Conservation (phyloP, 2,329 filamentous ascomycete genomes). For the Claviceps fusiformis region DNA sequence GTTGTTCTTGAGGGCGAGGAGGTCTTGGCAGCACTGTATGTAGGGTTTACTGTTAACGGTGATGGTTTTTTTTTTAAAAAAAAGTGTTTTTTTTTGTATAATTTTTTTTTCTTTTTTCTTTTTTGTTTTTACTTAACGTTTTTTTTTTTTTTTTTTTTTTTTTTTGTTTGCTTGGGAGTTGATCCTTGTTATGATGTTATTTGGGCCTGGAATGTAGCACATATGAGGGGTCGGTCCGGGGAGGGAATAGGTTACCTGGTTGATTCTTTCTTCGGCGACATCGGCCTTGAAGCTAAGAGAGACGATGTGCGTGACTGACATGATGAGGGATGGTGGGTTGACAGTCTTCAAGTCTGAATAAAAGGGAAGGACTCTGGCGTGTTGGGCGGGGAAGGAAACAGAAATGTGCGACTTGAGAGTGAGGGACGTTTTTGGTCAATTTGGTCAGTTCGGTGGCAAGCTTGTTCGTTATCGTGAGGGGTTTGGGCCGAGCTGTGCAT, state of each 20-base stretch:
- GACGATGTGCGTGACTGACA: slow-evolving; percentile 5
- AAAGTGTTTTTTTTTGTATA: background rate
- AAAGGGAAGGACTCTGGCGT: too few species aligned
- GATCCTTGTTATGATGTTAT: too few species aligned
- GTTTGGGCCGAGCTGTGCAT: too few species aligned
- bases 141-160: too few species aligned
- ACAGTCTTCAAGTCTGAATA: too few species aligned
- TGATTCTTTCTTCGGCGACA: background rate
- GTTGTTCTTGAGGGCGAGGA: slow-evolving; percentile 38
- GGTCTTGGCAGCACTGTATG: slow-evolving; percentile 16
- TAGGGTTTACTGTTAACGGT: too few species aligned
- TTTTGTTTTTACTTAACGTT: background rate
- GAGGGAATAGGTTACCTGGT: background rate
- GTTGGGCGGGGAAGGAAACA: background rate
- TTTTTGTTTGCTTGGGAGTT: background rate
- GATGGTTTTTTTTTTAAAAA: background rate
- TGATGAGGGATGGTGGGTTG: background rate
- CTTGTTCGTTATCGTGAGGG: too few species aligned
- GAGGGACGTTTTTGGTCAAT: too few species aligned
- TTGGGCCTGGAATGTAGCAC: too few species aligned
- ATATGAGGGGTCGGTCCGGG: too few species aligned
- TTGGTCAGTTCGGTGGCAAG: too few species aligned
- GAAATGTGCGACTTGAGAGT: background rate
- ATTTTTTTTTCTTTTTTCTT: background rate
- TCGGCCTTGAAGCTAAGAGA: slow-evolving; percentile 4